Evolutionary conservation across 2,329 filamentous ascomycete genomes (phyloP), one percentile per base, ranked within the genome.

Genomic region (Fusarium tanahbumbuense): DNA sequence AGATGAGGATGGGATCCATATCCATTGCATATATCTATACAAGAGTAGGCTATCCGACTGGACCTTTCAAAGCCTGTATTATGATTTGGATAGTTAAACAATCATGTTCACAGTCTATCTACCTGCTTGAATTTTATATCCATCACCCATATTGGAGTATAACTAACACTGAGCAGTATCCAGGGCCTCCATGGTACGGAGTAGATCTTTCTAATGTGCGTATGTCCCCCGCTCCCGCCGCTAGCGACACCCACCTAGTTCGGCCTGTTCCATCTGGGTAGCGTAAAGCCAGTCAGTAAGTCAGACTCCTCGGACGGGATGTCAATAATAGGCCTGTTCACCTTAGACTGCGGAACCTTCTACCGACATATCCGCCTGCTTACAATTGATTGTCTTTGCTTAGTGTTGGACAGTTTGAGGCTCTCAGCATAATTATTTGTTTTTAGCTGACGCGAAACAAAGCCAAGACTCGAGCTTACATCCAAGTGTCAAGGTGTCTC

Each of bases 161-260:
- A 37, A 30, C 37, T 32, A 44, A 30, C 56, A 37, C 30, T 15
- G 23, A 37, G 23, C 49, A 32, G 45, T 44, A 40, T 41, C 44
- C 6, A 41, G 37, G 34, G 34, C 34, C 34, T 37, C 34, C 34
- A 37, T 37, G 16, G 32, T 6, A 42, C 53, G n/a, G 32, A 27
- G 62, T 58, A 57, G 63, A 67, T 64, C 53, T 59, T 44, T 37
- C 34, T 47, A 64, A 61, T 59, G 53, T 71, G 58, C 46, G 52
- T 60, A 63, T 62, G 62, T 50, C 47, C 63, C 59, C 64, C 45
- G 64, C 64, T 68, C 32, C 67, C 67, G 67, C 68, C 68, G 68
- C 68, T 61, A 71, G 68, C 34, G 37, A 27, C n/a, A 27, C 34
- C 34, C 34, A 53, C 67, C 23, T 48, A 59, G 40, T 60, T 71